Conservation (phyloP, 768 basidiomycete species). For the Tubosaeta sp. region DNA sequence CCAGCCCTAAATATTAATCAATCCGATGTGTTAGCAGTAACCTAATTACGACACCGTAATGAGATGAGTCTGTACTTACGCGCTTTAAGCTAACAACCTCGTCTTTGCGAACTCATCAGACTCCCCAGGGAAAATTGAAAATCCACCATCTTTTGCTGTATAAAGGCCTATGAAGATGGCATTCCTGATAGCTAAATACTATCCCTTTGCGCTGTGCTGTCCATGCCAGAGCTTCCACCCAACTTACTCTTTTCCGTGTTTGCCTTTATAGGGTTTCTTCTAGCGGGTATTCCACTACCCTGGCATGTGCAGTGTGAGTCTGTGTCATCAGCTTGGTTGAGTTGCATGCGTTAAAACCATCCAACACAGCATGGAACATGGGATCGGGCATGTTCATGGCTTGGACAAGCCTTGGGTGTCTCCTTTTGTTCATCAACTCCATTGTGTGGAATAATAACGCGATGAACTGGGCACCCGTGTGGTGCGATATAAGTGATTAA, state of each 20-base stretch:
- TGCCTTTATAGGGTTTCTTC: slow-evolving; percentile 38
- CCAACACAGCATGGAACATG: slow-evolving; percentile 25
- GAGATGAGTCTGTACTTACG: too few species aligned
- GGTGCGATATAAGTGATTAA: slow-evolving; percentile 51
- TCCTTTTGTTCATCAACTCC: slow-evolving; percentile 34
- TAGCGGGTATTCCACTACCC: slow-evolving; percentile 41
- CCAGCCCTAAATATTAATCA: too few species aligned
- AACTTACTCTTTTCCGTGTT: slow-evolving; percentile 10
- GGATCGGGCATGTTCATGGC: slow-evolving; percentile 33
- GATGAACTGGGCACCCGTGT: slow-evolving; percentile 37
- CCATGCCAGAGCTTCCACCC: not conserved
- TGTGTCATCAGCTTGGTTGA: not conserved
- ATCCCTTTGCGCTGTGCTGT: not conserved
- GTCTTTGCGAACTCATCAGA: not conserved
- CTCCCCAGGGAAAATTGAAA: too few species aligned
- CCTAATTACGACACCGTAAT: too few species aligned
- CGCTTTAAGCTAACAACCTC: too few species aligned
- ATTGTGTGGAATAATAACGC: slow-evolving; percentile 35
- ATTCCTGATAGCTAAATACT: not conserved
- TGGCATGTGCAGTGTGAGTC: slow-evolving; percentile 45
- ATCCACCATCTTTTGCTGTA: not conserved
- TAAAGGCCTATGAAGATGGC: not conserved
- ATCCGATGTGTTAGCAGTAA: too few species aligned
- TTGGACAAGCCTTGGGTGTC: slow-evolving; percentile 28
- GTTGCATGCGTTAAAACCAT: not conserved